Evolutionary conservation across 148 eudicot species (phyloP), one percentile per base, ranked within the genome.

Genomic region (Agrostemma githago): DNA sequence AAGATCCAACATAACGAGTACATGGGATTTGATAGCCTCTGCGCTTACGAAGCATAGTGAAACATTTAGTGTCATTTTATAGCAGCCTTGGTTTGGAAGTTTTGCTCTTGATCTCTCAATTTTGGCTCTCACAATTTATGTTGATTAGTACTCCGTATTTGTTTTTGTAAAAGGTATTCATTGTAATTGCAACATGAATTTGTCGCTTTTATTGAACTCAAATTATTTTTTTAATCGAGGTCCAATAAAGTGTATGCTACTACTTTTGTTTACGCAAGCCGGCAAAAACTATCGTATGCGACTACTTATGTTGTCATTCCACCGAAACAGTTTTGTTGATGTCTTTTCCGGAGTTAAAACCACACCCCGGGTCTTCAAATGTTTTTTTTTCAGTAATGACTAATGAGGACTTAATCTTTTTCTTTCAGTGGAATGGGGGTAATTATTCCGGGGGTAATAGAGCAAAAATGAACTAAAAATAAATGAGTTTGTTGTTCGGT

Each of bases 11-110:
- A 82, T 10, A 40, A 79, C 5, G 86, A 81, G 71, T 85, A 85
- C 84, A 85, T 85, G 86, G 88, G 88, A 56, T 85, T 85, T 42
- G 86, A 85, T 38, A 71, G 76, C 79, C 60, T 85, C 14, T 85
- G 88, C 38, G 26, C 78, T n/a, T 76, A 79, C 34, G 59, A 76
- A 12, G 61, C 64, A 2, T 72, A 83, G 60, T n/a, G 46, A 76
- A 43, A 56, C n/a, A 38, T 54, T 62, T 62, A 38, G 57, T 9
- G 63, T 2, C 0, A 63, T 41, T 53, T 11, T 40, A 39, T 16
- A 39, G 46, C 46, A 26, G 1, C 48, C 38, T 57, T 68, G 62
- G 43, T 19, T 39, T 14, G 19, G 61, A 75, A 66, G 51, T n/a
- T 16, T 66, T 66, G 48, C 21, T 40, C 46, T 3, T 11, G 37